These are phyloP conservation scores for Croton laevigatus DNA, from an alignment of 441 rosid genomes.

Conservation along the genomic window DNA sequence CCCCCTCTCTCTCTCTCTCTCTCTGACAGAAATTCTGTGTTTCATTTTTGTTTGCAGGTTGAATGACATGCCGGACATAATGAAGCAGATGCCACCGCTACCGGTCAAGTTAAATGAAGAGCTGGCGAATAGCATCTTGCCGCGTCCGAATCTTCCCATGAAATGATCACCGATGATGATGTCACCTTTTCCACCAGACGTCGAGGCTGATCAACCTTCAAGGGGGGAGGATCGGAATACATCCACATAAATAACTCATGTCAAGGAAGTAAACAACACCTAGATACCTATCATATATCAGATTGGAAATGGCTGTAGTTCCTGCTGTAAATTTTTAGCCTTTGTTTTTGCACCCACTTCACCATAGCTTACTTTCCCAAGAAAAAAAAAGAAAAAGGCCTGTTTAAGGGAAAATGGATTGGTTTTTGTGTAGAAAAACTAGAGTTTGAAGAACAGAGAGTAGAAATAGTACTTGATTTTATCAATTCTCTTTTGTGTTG, in stretches of 20 bases:
- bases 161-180: slow-evolving; percentile 19
- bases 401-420: neutral
- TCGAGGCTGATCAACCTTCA: no score
- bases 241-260: neutral
- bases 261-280: slow-evolving; percentile 1
- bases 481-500: neutral
- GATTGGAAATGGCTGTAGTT: slow-evolving; percentile 10
- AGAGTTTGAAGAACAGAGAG: neutral
- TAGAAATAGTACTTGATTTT: neutral
- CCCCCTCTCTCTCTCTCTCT: neutral
- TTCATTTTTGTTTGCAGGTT: slow-evolving; percentile 35
- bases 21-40: neutral
- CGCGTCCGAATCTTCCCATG: slow-evolving; percentile 20
- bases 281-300: slow-evolving; percentile 3
- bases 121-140: slow-evolving; percentile 34
- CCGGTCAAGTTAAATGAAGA: slow-evolving; percentile 38
- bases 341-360: neutral
- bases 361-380: slow-evolving; percentile 2
- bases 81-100: slow-evolving; percentile 57
- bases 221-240: neutral
- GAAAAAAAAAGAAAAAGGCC: neutral
- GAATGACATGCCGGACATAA: slow-evolving; percentile 38
- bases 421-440: neutral
- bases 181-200: neutral
- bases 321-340: slow-evolving; percentile 11